phyloP scores from a whole-genome alignment of 768 basidiomycete genomes.

The Rhodotorula kratochvilovae region DNA sequence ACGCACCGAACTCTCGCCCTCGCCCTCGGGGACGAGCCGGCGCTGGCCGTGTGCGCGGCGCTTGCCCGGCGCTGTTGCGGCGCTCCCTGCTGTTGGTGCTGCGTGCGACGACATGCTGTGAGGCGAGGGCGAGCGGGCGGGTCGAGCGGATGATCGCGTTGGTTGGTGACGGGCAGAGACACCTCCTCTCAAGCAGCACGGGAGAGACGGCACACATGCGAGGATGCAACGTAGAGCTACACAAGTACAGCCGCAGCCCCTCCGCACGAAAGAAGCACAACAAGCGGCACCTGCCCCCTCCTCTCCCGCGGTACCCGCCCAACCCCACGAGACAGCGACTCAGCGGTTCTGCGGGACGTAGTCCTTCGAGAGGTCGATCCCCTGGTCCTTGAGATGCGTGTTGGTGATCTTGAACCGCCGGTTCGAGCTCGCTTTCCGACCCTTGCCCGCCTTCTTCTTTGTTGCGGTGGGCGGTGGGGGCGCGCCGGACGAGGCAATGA shows the following conservation, averaged over 20 bases:
- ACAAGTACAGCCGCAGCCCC: too few relatives aligned
- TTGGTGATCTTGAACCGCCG: conserved; percentile 81
- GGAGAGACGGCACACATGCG: too few relatives aligned
- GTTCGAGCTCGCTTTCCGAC: conserved; percentile 68
- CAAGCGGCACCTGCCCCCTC: not conserved
- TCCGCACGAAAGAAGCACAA: too few relatives aligned
- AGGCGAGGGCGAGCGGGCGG: not conserved
- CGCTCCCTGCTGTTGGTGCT: not conserved
- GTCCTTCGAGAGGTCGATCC: conserved; percentile 74
- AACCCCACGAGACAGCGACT: not conserved
- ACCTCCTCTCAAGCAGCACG: too few relatives aligned
- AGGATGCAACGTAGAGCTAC: too few relatives aligned
- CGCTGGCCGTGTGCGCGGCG: not conserved
- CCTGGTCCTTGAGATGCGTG: conserved; percentile 72
- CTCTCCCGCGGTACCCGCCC: not conserved
- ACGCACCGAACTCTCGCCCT: conserved; percentile 26
- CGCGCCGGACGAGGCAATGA: conserved; percentile 61
- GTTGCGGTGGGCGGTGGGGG: conserved; percentile 53
- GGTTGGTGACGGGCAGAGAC: not conserved
- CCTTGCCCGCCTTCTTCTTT: conserved; percentile 61
- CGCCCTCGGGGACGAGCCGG: conserved; percentile 18
- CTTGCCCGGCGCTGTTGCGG: not conserved
- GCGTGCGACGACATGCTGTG: not conserved
- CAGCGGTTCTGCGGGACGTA: conserved; percentile 48
- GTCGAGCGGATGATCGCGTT: too few relatives aligned